phyloP scores from a whole-genome alignment of 805 yeast genomes.

The Nakazawaea ishiwadae region DNA sequence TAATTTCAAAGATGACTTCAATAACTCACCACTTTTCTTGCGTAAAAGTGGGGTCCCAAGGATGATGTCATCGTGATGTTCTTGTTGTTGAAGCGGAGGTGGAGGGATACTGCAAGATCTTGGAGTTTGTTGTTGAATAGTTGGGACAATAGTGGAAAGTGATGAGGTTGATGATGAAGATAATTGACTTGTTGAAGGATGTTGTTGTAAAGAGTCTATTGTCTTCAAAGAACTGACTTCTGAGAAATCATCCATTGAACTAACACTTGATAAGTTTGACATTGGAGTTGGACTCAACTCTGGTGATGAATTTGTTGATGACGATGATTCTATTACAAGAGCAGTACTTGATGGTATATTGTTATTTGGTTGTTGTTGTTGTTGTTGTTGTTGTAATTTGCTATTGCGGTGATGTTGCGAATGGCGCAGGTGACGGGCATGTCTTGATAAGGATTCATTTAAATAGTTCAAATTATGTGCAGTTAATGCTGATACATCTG shows the following conservation, averaged over 20 bases:
- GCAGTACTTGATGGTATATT: neutral
- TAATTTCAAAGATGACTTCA: conserved; percentile 67
- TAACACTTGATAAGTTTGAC: conserved; percentile 9
- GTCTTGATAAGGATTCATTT: conserved; percentile 8
- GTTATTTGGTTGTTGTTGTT: neutral
- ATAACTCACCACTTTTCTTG: conserved; percentile 85
- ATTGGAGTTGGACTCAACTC: conserved; percentile 11
- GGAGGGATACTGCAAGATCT: no score
- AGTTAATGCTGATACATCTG: conserved; percentile 7
- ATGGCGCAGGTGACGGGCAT: conserved; percentile 10
- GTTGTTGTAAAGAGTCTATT: no score
- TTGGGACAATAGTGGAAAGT: conserved; percentile 11
- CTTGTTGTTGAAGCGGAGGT: no score
- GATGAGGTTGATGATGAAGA: conserved; percentile 12
- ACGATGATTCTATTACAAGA: neutral
- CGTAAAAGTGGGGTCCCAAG: conserved; percentile 45
- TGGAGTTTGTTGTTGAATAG: conserved; percentile 3
- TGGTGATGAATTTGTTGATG: conserved; percentile 8
- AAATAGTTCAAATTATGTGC: conserved; percentile 6
- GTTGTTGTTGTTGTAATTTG: neutral
- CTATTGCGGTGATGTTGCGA: conserved; percentile 7
- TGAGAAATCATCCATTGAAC: conserved; percentile 11
- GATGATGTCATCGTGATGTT: no score
- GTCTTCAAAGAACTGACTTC: no score
- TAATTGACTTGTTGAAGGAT: neutral